Evolutionary conservation across 2,329 filamentous ascomycete genomes (phyloP).

Genomic region (Paecilomyces variotii): DNA sequence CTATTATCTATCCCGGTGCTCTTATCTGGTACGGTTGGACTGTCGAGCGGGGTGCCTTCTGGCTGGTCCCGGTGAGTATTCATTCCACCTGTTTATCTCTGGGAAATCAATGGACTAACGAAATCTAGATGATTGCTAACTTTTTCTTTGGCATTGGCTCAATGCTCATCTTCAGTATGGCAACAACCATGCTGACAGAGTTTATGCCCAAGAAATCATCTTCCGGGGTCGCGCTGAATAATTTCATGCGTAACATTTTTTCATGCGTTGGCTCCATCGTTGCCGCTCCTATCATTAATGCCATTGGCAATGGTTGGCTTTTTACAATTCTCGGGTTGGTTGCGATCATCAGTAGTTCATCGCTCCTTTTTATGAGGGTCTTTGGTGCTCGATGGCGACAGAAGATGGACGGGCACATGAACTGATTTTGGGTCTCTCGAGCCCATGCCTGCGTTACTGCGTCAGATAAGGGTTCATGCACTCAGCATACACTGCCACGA

Average conservation of each 20-base stretch:
- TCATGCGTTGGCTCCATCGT: slow-evolving; percentile 63
- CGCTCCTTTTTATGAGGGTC: slow-evolving; percentile 54
- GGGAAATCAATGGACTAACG: slow-evolving; percentile 2
- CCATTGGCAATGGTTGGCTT: slow-evolving; percentile 67
- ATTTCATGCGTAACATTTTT: slow-evolving; percentile 72
- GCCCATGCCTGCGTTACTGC: slow-evolving; percentile 9
- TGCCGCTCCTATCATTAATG: slow-evolving; percentile 60
- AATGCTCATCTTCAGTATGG: slow-evolving; percentile 69
- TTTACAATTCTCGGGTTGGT: slow-evolving; percentile 56
- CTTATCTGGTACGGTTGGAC: slow-evolving; percentile 75
- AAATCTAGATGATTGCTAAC: slow-evolving; percentile 48
- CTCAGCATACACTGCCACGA: slow-evolving; percentile 4
- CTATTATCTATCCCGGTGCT: slow-evolving; percentile 60
- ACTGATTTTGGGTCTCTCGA: slow-evolving; percentile 6
- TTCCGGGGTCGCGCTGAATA: slow-evolving; percentile 70
- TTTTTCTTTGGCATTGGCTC: slow-evolving; percentile 69
- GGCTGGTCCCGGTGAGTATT: slow-evolving; percentile 46
- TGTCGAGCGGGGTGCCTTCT: slow-evolving; percentile 53
- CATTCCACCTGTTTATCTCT: background rate
- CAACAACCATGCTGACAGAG: slow-evolving; percentile 78
- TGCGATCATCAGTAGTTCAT: slow-evolving; percentile 49
- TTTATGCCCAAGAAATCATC: slow-evolving; percentile 67
- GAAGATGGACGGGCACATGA: slow-evolving; percentile 46
- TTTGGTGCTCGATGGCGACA: slow-evolving; percentile 57
- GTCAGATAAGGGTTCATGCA: slow-evolving; percentile 13